A percentile compares a stretch with the other conserved stretches of the same genome.
Conservation (phyloP, 148 eudicot genomes). For the Simmondsia chinensis region DNA sequence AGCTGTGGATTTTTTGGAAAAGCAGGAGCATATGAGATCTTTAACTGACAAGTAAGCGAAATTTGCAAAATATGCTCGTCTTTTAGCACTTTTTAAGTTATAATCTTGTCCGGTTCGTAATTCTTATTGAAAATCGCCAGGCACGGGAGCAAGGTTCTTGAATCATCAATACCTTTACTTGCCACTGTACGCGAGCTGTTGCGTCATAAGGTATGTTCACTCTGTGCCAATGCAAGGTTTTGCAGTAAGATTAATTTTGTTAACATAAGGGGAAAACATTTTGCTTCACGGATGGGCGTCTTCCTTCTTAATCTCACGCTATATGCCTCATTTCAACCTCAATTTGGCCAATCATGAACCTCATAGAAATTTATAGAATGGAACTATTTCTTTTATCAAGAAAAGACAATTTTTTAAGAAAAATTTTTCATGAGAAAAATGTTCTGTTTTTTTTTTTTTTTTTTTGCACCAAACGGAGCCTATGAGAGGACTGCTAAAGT, state of each 20-base stretch:
- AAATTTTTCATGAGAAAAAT: neutral
- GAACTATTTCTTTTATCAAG: too few relatives aligned
- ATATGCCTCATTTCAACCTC: too few relatives aligned
- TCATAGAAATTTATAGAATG: too few relatives aligned
- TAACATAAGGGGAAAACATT: too few relatives aligned
- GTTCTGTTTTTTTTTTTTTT: neutral
- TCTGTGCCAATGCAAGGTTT: neutral
- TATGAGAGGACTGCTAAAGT: too few relatives aligned
- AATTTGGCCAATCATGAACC: too few relatives aligned
- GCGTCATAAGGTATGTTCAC: constrained; percentile 47
- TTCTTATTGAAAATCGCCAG: constrained; percentile 22
- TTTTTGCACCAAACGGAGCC: neutral
- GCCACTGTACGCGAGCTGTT: constrained; percentile 55
- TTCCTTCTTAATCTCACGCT: too few relatives aligned
- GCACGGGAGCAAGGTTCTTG: constrained; percentile 39
- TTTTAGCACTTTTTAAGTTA: too few relatives aligned
- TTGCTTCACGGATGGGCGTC: too few relatives aligned
- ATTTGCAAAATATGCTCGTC: too few relatives aligned
- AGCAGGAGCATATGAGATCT: constrained; percentile 45
- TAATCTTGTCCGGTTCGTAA: constrained; percentile 1
- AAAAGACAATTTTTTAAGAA: too few relatives aligned
- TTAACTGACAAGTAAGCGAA: constrained; percentile 45
- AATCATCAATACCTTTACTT: constrained; percentile 52
- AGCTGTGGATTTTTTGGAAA: constrained; percentile 62
- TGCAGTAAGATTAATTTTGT: too few relatives aligned